Evolutionary conservation across 228 moss, liverwort and hornwort genomes (phyloP), one percentile per base, ranked within the genome.

Genomic region (Sphagnum magellanicum): DNA sequence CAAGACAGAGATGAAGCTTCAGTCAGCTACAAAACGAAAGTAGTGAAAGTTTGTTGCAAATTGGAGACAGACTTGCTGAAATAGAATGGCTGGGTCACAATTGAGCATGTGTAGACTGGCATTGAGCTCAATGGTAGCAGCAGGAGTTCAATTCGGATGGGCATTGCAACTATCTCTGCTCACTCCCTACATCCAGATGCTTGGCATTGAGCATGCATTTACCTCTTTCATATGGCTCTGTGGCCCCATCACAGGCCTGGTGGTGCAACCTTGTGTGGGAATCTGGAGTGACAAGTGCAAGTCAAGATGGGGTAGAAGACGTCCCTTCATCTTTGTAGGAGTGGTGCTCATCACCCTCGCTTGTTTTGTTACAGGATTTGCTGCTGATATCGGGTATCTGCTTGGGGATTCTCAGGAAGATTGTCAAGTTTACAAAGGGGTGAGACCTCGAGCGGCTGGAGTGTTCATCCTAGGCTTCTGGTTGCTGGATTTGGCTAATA

Each of bases 101-200:
- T 70, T 81, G 76, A 80, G 83, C 78, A 78, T 83, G 74, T 65
- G 66, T 59, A 78, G 69, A 50, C 72, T 88, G 51, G 88, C 82
- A 6, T 50, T 88, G 48, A 58, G 79, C 6, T 88, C 97, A 5
- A 82, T 87, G 66, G 91, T 97, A 47, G 97, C 93, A 52, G 93
- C 97, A 1, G 97, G 97, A 15, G 83, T 88, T 13, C 97, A 97
- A 75, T 97, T 97, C 53, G 97, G 97, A 15, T 93, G 93, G 93
- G 97, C 93, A 48, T 55, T 97, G 55, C 93, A 93, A 85, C 85
- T 97, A 0, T 97, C 97, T 4, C 70, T 97, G 15, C 72, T 97
- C 16, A 97, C 97, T 0, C 88, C 88, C 5, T 88, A 85, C 48
- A 75, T 88, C 11, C 97, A 93, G 73, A 89, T 88, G 70, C 80